phyloP scores from a whole-genome alignment of 371 early-diverging fungal species.

The Apophysomyces variabilis region DNA sequence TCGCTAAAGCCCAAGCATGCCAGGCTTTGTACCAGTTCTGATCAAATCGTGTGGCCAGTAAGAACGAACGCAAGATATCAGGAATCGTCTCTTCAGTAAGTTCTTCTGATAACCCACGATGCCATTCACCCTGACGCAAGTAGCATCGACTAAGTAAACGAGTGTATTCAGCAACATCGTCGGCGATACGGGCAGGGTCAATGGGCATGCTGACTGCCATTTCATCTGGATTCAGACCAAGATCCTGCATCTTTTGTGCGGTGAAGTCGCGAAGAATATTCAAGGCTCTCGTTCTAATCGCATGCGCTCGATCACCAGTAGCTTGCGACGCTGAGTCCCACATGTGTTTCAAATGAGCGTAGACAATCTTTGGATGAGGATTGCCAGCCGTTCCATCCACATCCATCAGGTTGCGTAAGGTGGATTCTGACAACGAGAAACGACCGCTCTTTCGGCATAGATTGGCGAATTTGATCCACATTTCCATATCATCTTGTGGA shows the following conservation, averaged over 20 bases:
- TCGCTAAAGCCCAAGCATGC: conserved; percentile 97
- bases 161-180: conserved; percentile 58
- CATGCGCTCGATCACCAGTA: conserved; percentile 51
- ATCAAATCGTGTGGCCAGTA: conserved; percentile 91
- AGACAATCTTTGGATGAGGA: conserved; percentile 83
- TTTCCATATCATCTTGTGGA: conserved; percentile 91
- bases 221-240: conserved; percentile 62
- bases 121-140: conserved; percentile 94
- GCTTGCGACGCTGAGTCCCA: conserved; percentile 80
- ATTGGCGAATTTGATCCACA: conserved; percentile 96
- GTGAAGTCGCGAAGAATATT: conserved; percentile 69
- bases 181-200: conserved; percentile 54
- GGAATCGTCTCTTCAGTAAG: conserved; percentile 77
- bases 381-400: conserved; percentile 36
- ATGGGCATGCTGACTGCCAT: conserved; percentile 60
- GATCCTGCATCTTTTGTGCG: conserved; percentile 61
- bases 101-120: conserved; percentile 79
- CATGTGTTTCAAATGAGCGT: conserved; percentile 93
- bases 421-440: conserved; percentile 82
- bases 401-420: conserved; percentile 70
- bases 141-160: conserved; percentile 88
- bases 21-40: conserved; percentile 97
- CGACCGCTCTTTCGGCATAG: conserved; percentile 92
- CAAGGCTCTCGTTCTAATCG: conserved; percentile 59
- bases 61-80: conserved; percentile 82